These are phyloP conservation scores for Silene uniflora DNA, from an alignment of 148 eudicot species.

Conservation along the genomic window DNA sequence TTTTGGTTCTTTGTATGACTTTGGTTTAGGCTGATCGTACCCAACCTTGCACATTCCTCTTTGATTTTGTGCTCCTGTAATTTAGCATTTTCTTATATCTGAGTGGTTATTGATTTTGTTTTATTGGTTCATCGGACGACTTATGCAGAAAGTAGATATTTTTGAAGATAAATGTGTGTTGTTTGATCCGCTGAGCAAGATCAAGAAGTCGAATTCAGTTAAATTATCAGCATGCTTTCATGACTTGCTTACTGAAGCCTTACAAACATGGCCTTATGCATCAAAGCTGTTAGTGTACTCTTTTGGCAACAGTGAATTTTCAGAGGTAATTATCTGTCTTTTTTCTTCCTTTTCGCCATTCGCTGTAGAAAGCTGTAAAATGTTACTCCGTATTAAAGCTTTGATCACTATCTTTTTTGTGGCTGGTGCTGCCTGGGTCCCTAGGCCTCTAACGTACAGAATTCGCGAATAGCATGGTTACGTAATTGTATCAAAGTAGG, in stretches of 20 bases:
- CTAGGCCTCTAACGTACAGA: no score
- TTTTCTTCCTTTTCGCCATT: not conserved
- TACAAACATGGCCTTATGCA: slow-evolving; percentile 14
- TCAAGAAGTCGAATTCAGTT: slow-evolving; percentile 13
- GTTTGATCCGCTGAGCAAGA: slow-evolving; percentile 4
- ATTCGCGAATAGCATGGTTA: no score
- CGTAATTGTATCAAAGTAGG: no score
- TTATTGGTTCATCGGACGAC: not conserved
- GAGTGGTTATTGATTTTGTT: not conserved
- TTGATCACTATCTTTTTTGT: not conserved
- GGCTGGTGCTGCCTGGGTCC: not conserved
- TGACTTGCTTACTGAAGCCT: slow-evolving; percentile 19
- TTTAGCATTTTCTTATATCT: not conserved
- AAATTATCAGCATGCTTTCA: slow-evolving; percentile 5
- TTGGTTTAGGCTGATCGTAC: not conserved
- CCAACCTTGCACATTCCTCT: not conserved
- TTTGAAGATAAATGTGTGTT: slow-evolving; percentile 16
- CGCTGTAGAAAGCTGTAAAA: not conserved
- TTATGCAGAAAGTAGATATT: slow-evolving; percentile 13
- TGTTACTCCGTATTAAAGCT: not conserved
- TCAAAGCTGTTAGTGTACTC: slow-evolving; percentile 12
- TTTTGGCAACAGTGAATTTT: slow-evolving; percentile 19
- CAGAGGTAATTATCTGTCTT: slow-evolving; percentile 15
- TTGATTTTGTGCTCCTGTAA: not conserved
- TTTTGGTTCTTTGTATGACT: not conserved